These are phyloP conservation scores for Sicyos edulis DNA, from an alignment of 306 rosid genomes.

Conservation along the genomic window DNA sequence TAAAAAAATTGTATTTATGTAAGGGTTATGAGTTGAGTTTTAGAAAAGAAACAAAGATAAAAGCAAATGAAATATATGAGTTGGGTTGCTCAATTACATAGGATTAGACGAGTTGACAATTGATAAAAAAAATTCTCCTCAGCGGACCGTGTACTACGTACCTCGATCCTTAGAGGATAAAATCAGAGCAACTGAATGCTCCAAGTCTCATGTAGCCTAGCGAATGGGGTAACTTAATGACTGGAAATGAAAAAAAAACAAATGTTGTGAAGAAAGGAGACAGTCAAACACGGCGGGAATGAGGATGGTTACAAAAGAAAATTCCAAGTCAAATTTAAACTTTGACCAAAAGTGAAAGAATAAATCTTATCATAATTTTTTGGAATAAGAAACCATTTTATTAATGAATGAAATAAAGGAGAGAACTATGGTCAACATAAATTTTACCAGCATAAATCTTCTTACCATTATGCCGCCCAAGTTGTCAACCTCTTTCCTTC, in stretches of 20 bases:
- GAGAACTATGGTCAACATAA: no score
- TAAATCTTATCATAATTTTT: neutral
- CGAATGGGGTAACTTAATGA: neutral
- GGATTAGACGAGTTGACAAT: no score
- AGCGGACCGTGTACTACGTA: no score
- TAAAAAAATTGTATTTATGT: no score
- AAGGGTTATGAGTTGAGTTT: no score
- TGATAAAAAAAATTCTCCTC: no score
- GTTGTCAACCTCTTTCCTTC: conserved; percentile 11
- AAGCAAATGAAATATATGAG: no score
- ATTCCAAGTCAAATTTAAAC: conserved; percentile 14
- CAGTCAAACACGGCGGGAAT: conserved; percentile 17
- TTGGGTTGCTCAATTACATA: no score
- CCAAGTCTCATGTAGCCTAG: neutral
- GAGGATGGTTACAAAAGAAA: neutral
- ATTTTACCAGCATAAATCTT: no score
- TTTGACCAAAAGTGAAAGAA: conserved; percentile 8
- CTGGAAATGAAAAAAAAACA: neutral
- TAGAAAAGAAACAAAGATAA: no score
- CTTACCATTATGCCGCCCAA: conserved; percentile 17
- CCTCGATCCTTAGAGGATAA: neutral
- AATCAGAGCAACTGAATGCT: neutral
- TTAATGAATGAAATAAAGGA: no score
- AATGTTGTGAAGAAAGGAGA: conserved; percentile 15
- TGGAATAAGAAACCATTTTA: no score